phyloP scores from a whole-genome alignment of 176 grass and related monocot genomes.

The Bothriochloa decipiens region DNA sequence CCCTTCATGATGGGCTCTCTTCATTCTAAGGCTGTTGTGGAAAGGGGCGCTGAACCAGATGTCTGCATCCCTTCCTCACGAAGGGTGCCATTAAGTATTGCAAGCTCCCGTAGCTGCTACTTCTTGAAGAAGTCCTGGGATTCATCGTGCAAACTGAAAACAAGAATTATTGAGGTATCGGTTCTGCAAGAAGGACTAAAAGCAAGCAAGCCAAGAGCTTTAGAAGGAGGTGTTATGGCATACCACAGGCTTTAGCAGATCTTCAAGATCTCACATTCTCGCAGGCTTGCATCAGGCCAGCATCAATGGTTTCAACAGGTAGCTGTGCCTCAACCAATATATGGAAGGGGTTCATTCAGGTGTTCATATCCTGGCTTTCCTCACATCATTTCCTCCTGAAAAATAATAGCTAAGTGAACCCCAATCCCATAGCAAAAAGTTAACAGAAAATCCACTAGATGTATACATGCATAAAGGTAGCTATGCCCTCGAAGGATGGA shows the following conservation, averaged over 20 bases:
- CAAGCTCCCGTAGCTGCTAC: slow-evolving; percentile 93
- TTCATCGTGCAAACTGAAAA: slow-evolving; percentile 66
- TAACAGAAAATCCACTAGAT: slow-evolving; percentile 12
- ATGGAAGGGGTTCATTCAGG: slow-evolving; percentile 93
- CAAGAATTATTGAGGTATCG: background rate
- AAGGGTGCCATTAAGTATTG: slow-evolving; percentile 78
- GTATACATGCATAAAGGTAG: slow-evolving; percentile 22
- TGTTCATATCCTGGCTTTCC: slow-evolving; percentile 96
- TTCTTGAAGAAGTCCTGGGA: slow-evolving; percentile 98
- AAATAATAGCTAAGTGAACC: background rate
- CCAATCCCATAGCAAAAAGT: slow-evolving; percentile 1
- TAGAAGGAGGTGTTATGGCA: slow-evolving; percentile 19
- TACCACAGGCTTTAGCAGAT: slow-evolving; percentile 92
- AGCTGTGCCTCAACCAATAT: slow-evolving; percentile 93
- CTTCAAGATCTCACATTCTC: slow-evolving; percentile 93
- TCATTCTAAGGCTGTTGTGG: slow-evolving; percentile 88
- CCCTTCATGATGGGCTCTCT: slow-evolving; percentile 60
- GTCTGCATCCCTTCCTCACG: slow-evolving; percentile 89
- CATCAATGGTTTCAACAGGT: slow-evolving; percentile 81
- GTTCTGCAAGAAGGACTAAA: background rate
- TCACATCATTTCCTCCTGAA: slow-evolving; percentile 93
- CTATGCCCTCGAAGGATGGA: background rate
- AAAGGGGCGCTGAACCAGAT: slow-evolving; percentile 82
- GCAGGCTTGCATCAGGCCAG: slow-evolving; percentile 81
- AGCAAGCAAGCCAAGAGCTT: background rate